Evolutionary conservation across 176 grass and related monocot species (phyloP).

Genomic region (Hsuehochloa calcarea): DNA sequence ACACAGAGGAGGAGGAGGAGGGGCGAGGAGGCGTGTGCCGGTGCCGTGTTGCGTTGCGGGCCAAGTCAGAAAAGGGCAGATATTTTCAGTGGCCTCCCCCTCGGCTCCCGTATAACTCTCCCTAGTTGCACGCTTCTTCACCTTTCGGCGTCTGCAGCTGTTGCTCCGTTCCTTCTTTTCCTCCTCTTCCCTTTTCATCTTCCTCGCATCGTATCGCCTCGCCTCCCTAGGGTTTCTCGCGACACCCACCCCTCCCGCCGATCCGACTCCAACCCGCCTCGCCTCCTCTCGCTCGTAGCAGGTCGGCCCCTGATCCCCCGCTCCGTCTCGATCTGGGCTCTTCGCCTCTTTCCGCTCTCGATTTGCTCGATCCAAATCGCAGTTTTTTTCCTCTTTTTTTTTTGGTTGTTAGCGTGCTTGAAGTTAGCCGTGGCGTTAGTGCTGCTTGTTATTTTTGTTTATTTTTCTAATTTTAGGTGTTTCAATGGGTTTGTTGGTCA

Average conservation of each 20-base stretch:
- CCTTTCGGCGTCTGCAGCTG: not conserved
- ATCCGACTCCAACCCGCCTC: not conserved
- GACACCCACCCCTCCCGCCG: not conserved
- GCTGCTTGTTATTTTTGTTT: not conserved
- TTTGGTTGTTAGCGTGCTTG: not conserved
- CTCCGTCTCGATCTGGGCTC: not conserved
- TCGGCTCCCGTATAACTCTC: not conserved
- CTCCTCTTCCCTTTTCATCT: not conserved
- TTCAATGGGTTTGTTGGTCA: not conserved
- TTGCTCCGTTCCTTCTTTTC: not conserved
- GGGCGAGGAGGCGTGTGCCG: not conserved
- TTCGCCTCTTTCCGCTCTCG: not conserved
- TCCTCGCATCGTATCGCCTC: not conserved
- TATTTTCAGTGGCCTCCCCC: not conserved
- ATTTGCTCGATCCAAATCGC: conserved; percentile 23
- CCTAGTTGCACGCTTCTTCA: not conserved
- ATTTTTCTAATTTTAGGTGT: not conserved
- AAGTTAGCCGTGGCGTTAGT: not conserved
- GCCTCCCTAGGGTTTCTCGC: conserved; percentile 34
- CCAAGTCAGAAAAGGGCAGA: conserved; percentile 29
- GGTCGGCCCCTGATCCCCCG: not conserved
- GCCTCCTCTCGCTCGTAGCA: not conserved
- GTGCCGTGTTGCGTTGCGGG: not conserved
- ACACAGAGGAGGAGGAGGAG: not conserved
- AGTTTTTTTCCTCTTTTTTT: not conserved